Evolutionary conservation across 2,329 filamentous ascomycete species (phyloP).

Genomic region (Aspergillus piperis): DNA sequence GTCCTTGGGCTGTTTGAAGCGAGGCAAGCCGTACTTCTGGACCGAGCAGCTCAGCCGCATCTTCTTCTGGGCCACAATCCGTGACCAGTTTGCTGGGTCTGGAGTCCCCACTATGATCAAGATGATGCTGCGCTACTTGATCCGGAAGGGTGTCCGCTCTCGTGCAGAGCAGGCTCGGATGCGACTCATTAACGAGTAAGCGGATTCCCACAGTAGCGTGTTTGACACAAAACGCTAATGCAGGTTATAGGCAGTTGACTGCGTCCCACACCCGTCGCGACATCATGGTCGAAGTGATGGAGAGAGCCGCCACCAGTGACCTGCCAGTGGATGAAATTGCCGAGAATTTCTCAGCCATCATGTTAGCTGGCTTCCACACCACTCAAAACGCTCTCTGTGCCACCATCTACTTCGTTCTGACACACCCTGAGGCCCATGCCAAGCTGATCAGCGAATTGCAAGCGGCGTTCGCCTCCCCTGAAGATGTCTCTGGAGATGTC

Average conservation of each 20-base stretch:
- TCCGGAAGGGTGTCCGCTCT: conserved; percentile 27
- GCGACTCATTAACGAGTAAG: conserved; percentile 28
- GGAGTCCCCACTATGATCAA: conserved; percentile 29
- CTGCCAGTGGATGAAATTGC: conserved; percentile 27
- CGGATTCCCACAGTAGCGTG: background rate
- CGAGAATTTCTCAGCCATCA: conserved; percentile 32
- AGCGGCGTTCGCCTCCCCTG: conserved; percentile 16
- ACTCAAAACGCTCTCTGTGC: conserved; percentile 30
- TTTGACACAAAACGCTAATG: background rate
- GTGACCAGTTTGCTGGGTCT: conserved; percentile 29
- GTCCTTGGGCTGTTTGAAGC: conserved; percentile 26
- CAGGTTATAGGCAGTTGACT: conserved; percentile 20
- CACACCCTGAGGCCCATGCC: conserved; percentile 22
- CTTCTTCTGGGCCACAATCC: conserved; percentile 30
- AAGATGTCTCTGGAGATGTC: conserved; percentile 23
- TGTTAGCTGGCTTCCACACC: conserved; percentile 31
- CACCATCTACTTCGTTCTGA: conserved; percentile 29
- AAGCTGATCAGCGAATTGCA: conserved; percentile 24
- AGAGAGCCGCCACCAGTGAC: conserved; percentile 18
- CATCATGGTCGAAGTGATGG: conserved; percentile 31
- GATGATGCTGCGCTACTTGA: conserved; percentile 27
- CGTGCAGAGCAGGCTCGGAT: conserved; percentile 26
- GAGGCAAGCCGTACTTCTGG: conserved; percentile 29
- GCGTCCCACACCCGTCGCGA: conserved; percentile 26
- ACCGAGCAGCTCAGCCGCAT: conserved; percentile 30